These are phyloP conservation scores for Passalora sequoiae DNA, from an alignment of 2,329 filamentous ascomycete genomes.

Conservation along the genomic window DNA sequence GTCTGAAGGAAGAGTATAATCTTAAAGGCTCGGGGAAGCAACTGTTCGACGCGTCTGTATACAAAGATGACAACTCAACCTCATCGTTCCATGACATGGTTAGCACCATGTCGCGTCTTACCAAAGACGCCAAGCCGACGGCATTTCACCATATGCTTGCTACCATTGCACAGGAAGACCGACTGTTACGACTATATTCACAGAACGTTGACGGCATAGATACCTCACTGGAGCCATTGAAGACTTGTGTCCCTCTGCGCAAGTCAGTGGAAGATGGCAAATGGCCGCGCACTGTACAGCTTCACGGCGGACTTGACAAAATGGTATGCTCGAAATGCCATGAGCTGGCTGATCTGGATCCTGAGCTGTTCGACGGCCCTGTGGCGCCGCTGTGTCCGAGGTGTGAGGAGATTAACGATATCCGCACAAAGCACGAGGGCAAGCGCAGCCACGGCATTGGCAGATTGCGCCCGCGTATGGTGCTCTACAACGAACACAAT, in stretches of 20 bases:
- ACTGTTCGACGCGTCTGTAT: constrained; percentile 94
- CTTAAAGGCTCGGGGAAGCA: constrained; percentile 91
- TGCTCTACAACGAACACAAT: constrained; percentile 95
- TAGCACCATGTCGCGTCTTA: constrained; percentile 74
- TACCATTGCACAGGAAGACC: constrained; percentile 78
- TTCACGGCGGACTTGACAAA: constrained; percentile 88
- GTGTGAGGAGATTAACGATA: constrained; percentile 69
- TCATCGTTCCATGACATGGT: constrained; percentile 96
- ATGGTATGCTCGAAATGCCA: constrained; percentile 97
- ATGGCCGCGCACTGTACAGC: constrained; percentile 88
- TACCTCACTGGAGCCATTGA: constrained; percentile 71
- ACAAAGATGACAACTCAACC: constrained; percentile 84
- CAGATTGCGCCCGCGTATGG: constrained; percentile 82
- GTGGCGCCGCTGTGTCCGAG: constrained; percentile 72
- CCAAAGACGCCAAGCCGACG: constrained; percentile 72
- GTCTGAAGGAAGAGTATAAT: constrained; percentile 78
- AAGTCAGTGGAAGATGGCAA: constrained; percentile 61
- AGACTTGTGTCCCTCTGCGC: constrained; percentile 74
- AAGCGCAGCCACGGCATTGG: constrained; percentile 93
- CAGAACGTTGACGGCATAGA: constrained; percentile 98
- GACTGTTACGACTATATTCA: constrained; percentile 83
- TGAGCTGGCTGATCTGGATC: constrained; percentile 68
- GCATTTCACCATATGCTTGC: constrained; percentile 91
- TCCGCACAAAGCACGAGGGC: constrained; percentile 69
- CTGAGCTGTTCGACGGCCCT: constrained; percentile 75